phyloP scores from a whole-genome alignment of 495 filamentous ascomycete genomes.

The Hyphodiscus hymeniophilus region DNA sequence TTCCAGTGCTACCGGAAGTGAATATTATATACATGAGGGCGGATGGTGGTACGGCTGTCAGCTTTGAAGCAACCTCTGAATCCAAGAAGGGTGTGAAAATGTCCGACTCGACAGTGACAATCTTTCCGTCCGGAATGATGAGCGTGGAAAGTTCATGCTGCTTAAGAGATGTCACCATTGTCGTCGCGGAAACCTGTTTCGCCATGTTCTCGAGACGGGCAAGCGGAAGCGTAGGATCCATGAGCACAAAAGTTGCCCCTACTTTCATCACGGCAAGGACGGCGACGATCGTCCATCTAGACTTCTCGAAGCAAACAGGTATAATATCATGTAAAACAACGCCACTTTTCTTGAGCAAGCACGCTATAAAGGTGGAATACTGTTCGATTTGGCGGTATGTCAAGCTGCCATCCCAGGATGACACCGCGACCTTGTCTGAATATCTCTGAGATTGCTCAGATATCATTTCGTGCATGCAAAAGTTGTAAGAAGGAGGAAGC shows the following conservation, averaged over 20 bases:
- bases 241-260: conserved; percentile 36
- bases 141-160: too few species aligned
- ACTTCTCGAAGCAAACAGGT: conserved; percentile 33
- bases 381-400: conserved; percentile 21
- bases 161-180: too few species aligned
- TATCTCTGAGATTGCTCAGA: neutral
- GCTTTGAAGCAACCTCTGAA: too few species aligned
- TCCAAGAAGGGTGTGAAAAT: too few species aligned
- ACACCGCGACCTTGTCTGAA: conserved; percentile 1
- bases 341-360: neutral
- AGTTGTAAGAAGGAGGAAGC: neutral
- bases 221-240: conserved; percentile 37
- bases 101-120: too few species aligned
- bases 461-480: conserved; percentile 6
- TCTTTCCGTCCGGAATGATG: too few species aligned
- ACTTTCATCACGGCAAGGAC: conserved; percentile 34
- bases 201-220: neutral
- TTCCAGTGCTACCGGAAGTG: conserved; percentile 40
- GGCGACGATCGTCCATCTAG: conserved; percentile 30
- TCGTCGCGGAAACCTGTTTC: too few species aligned
- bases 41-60: too few species aligned
- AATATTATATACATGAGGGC: conserved; percentile 29
- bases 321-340: conserved; percentile 3
- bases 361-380: neutral
- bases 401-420: conserved; percentile 27